phyloP scores from a whole-genome alignment of 495 filamentous ascomycete genomes.

The Xylaria castorea region DNA sequence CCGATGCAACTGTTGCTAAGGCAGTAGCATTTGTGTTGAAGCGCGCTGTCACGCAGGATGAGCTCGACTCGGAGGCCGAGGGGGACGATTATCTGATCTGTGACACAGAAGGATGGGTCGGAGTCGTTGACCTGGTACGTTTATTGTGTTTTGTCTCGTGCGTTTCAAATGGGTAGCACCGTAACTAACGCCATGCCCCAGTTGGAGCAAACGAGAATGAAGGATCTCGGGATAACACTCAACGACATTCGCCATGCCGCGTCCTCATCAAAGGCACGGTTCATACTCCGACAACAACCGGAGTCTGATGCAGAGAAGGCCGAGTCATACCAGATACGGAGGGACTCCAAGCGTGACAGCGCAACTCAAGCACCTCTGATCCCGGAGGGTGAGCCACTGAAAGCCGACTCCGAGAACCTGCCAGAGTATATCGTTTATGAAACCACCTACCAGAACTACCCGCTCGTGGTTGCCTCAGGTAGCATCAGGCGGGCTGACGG shows the following conservation, averaged over 20 bases:
- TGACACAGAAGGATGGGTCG: conserved; percentile 51
- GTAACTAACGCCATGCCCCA: conserved; percentile 26
- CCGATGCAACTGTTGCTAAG: conserved; percentile 49
- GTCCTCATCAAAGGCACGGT: conserved; percentile 43
- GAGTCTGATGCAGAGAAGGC: conserved; percentile 32
- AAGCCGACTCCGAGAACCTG: conserved; percentile 34
- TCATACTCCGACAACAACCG: conserved; percentile 35
- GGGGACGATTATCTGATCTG: conserved; percentile 47
- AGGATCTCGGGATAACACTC: conserved; percentile 41
- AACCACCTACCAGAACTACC: conserved; percentile 48
- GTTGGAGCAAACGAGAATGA: conserved; percentile 46
- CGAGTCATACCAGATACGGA: conserved; percentile 41
- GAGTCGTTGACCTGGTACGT: conserved; percentile 49
- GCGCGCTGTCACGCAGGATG: conserved; percentile 44
- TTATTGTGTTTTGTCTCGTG: background rate
- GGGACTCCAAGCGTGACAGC: conserved; percentile 31
- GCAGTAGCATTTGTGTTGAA: conserved; percentile 53
- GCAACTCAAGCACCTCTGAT: conserved; percentile 26
- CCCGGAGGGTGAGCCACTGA: conserved; percentile 40
- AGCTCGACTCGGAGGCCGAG: conserved; percentile 45
- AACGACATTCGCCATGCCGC: conserved; percentile 46
- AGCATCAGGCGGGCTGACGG: conserved; percentile 44
- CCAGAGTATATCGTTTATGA: conserved; percentile 48
- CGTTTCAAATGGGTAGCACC: no score
- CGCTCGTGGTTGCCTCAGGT: conserved; percentile 40